Evolutionary conservation across 2,329 filamentous ascomycete genomes (phyloP).

Genomic region (Hypoxylon sp.): DNA sequence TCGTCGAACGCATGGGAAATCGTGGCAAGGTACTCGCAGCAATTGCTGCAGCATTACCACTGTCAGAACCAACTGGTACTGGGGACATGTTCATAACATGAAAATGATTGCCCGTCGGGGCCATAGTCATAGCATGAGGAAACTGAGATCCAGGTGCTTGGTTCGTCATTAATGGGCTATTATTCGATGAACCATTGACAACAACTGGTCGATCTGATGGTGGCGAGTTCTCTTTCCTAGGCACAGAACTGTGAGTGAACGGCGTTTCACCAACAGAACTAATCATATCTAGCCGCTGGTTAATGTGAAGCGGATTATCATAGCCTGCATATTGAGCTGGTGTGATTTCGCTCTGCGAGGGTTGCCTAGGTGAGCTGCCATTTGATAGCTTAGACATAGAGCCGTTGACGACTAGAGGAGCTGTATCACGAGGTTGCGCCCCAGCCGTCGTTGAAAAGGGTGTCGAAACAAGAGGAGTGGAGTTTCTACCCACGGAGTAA

Average conservation of each 20-base stretch:
- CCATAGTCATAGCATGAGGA: conserved; percentile 52
- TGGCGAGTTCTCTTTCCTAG: conserved; percentile 49
- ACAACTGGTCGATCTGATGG: conserved; percentile 64
- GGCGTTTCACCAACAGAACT: conserved; percentile 45
- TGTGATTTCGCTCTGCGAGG: conserved; percentile 50
- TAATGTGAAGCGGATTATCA: conserved; percentile 59
- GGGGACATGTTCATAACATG: conserved; percentile 46
- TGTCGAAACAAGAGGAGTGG: conserved; percentile 59
- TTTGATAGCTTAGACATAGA: conserved; percentile 55
- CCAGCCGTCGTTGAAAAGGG: conserved; percentile 56
- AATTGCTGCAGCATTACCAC: conserved; percentile 15
- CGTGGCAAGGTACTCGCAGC: conserved; percentile 42
- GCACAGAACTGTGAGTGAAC: conserved; percentile 41
- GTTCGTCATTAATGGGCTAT: conserved; percentile 28
- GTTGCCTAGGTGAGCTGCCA: conserved; percentile 50
- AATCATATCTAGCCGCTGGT: conserved; percentile 52
- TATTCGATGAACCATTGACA: conserved; percentile 56
- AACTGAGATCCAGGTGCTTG: conserved; percentile 45
- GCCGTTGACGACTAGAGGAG: conserved; percentile 61
- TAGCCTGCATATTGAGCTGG: conserved; percentile 52
- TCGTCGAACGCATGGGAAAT: conserved; percentile 59
- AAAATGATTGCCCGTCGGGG: conserved; percentile 38
- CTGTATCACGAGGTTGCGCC: conserved; percentile 55
- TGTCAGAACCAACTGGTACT: conserved; percentile 45
- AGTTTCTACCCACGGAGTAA: conserved; percentile 59